Evolutionary conservation across 345 rosid species (phyloP).

Genomic region (Acer saccharum): DNA sequence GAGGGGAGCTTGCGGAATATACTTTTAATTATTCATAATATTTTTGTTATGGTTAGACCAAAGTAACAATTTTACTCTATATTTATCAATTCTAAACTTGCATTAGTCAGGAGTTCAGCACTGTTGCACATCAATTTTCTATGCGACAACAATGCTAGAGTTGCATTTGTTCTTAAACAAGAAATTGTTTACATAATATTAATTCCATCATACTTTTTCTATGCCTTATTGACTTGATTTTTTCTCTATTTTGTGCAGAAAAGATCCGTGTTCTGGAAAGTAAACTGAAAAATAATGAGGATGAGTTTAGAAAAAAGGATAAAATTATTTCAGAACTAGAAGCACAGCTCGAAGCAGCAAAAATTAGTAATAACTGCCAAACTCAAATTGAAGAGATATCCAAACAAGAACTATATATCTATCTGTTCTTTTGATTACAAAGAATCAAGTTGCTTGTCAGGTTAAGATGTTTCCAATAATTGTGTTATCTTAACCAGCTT

Average conservation of each 20-base stretch:
- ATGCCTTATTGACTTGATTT: constrained; percentile 6
- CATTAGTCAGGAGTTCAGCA: constrained; percentile 1
- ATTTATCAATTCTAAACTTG: neutral
- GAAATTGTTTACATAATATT: neutral
- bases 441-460: constrained; percentile 17
- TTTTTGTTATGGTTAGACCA: neutral
- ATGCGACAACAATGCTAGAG: neutral
- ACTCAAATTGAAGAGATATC: constrained; percentile 76
- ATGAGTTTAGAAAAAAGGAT: constrained; percentile 55
- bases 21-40: neutral
- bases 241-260: constrained; percentile 42
- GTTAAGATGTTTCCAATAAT: constrained; percentile 20
- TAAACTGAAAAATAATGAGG: constrained; percentile 44
- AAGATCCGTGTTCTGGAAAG: constrained; percentile 56
- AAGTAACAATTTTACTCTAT: neutral
- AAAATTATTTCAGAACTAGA: constrained; percentile 57
- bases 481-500: constrained; percentile 54
- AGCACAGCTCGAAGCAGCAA: constrained; percentile 53
- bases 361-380: constrained; percentile 38
- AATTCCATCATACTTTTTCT: neutral
- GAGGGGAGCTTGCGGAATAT: neutral
- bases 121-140: neutral
- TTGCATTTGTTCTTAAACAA: neutral
- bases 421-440: constrained; percentile 15
- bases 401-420: constrained; percentile 19